A percentile compares a stretch with the other conserved stretches of the same genome.
Conservation (phyloP, 176 grass and related monocot genomes). For the Aegilops umbellulata region DNA sequence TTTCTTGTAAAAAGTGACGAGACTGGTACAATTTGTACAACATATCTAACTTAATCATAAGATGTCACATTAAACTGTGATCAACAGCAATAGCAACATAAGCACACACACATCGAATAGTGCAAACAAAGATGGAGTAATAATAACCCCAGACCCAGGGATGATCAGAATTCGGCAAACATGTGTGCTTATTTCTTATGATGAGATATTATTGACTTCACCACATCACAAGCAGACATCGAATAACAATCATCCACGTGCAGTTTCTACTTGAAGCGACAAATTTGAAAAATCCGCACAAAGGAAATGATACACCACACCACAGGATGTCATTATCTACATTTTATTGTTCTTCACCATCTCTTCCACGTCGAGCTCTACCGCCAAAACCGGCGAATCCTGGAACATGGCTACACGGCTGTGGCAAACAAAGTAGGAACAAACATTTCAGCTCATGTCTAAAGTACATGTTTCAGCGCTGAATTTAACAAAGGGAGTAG, state of each 20-base stretch:
- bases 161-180: background rate
- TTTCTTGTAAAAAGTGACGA: background rate
- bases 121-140: background rate
- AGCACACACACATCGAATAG: background rate
- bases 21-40: too few species aligned
- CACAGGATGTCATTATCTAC: slow-evolving; percentile 34
- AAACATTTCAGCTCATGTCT: slow-evolving; percentile 9
- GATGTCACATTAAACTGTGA: too few species aligned
- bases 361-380: slow-evolving; percentile 92
- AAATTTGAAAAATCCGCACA: slow-evolving; percentile 1
- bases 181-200: slow-evolving; percentile 16
- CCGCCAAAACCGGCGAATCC: slow-evolving; percentile 71
- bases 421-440: slow-evolving; percentile 20
- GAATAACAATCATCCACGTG: background rate
- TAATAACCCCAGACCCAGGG: background rate
- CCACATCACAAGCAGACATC: slow-evolving; percentile 3
- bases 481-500: background rate
- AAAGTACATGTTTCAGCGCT: background rate
- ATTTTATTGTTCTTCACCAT: slow-evolving; percentile 81
- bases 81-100: background rate
- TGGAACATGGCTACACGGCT: slow-evolving; percentile 59
- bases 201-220: slow-evolving; percentile 32
- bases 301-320: background rate
- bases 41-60: too few species aligned
- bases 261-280: slow-evolving; percentile 6